Evolutionary conservation across 495 filamentous ascomycete genomes (phyloP).

Genomic region (Alectoria sarmentosa): DNA sequence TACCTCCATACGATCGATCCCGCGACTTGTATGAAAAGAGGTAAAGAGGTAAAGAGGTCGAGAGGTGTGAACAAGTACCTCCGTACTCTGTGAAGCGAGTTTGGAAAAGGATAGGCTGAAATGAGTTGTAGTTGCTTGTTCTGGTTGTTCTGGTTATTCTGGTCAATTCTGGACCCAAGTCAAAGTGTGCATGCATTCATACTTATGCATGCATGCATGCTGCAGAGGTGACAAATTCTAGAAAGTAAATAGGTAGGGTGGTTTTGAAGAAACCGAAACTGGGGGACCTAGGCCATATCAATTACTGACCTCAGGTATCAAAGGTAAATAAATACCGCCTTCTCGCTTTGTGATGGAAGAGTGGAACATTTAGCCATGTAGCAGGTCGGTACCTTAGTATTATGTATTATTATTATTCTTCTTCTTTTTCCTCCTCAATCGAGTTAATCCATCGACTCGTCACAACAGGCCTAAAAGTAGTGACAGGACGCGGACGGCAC

Average conservation of each 20-base stretch:
- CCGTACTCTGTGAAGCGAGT: too few species aligned
- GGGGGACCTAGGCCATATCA: background rate
- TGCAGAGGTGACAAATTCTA: constrained; percentile 9
- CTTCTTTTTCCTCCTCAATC: too few species aligned
- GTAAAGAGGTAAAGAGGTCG: too few species aligned
- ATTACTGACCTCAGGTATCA: too few species aligned
- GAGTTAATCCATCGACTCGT: too few species aligned
- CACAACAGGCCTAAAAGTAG: too few species aligned
- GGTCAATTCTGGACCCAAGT: background rate
- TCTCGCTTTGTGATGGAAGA: too few species aligned
- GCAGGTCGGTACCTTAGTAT: too few species aligned
- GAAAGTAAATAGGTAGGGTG: background rate
- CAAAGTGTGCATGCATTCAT: background rate
- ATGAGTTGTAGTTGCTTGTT: background rate
- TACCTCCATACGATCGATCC: background rate
- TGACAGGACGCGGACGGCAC: background rate
- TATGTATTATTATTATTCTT: too few species aligned
- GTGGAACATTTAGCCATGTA: too few species aligned
- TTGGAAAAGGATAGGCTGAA: background rate
- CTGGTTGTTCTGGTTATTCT: background rate
- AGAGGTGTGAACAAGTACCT: too few species aligned
- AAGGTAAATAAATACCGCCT: background rate
- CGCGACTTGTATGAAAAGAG: background rate
- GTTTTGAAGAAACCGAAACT: too few species aligned
- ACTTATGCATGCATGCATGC: background rate